These are phyloP conservation scores for Mycena sanguinolenta DNA, from an alignment of 768 basidiomycete genomes.

Conservation along the genomic window DNA sequence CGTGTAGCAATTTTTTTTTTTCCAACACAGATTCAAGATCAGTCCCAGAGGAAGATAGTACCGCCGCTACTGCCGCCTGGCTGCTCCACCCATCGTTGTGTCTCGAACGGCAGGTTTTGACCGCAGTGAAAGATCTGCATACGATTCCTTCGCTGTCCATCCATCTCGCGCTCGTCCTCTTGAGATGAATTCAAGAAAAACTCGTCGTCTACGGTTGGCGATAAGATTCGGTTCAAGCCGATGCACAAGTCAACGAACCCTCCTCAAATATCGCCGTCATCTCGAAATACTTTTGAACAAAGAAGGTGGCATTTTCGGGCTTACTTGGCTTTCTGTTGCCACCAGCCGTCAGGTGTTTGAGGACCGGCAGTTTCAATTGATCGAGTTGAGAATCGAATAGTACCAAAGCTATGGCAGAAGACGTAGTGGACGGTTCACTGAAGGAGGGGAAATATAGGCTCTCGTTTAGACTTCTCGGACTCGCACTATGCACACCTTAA, in stretches of 20 bases:
- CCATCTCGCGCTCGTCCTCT: constrained; percentile 30
- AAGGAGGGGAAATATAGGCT: background rate
- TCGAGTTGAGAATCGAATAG: constrained; percentile 75
- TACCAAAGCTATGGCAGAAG: constrained; percentile 50
- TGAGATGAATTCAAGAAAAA: constrained; percentile 32
- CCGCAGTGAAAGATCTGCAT: constrained; percentile 21
- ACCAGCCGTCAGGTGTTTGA: constrained; percentile 46
- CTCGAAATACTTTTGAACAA: constrained; percentile 70
- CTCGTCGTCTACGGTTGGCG: constrained; percentile 16
- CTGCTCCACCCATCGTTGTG: constrained; percentile 26
- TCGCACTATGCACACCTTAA: constrained; percentile 37
- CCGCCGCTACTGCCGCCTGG: constrained; percentile 13
- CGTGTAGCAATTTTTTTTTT: too few species aligned
- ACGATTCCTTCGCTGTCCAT: constrained; percentile 23
- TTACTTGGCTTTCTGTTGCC: constrained; percentile 40
- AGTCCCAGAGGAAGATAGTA: constrained; percentile 21
- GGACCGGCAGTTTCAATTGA: constrained; percentile 62
- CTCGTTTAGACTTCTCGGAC: background rate
- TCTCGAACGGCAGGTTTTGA: constrained; percentile 9
- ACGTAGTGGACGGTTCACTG: constrained; percentile 7
- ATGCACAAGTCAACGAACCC: constrained; percentile 45
- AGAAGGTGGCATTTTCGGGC: constrained; percentile 52
- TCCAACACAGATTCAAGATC: background rate
- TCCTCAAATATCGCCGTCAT: constrained; percentile 60
- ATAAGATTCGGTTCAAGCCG: background rate